Evolutionary conservation across 768 basidiomycete species (phyloP), one percentile per base, ranked within the genome.

Genomic region (Asterophora parasitica): DNA sequence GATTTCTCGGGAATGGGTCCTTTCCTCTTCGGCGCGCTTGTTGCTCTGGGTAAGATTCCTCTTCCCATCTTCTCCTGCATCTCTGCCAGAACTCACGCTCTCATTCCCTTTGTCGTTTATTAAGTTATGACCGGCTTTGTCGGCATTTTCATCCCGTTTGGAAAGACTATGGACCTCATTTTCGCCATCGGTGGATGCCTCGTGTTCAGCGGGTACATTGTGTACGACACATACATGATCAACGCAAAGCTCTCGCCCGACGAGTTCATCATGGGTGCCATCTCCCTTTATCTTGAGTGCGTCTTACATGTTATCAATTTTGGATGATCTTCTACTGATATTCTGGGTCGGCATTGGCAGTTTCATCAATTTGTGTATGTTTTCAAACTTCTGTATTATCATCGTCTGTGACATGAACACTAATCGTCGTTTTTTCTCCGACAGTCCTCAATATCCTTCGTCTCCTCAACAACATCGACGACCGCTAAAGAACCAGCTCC

Each of bases 1-100:
- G 94, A 98, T 70, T 97, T 99, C 68, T 86, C 84, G 10, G 88
- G 88, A 44, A 80, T 96, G 72, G 93, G 83, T 0, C 89, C 94
- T 1, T 95, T 86, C 80, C 75, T 97, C 23, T 94, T 93, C 56
- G 90, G 79, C 13, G 86, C 81, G 40, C 74, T 96, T 46, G 71
- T 92, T 52, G 92, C 91, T 6, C 68, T 95, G 42, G 46, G 88
- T 89, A 67, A 19, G 81, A 63, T 33, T 36, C 48, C 12, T 9
- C 31, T 28, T 7, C 1, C 19, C 49, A 48, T 15, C 16, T 19
- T 42, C 27, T 16, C 10, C n/a, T n/a, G n/a, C n/a, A n/a, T 12
- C 5, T 5, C 33, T 30, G 13, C 6, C 15, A 3, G 37, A 35
- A 20, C 27, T 40, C 23, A 20, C 34, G 13, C n/a, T 32, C 20